Base-by-base conservation (phyloP, 2,329 filamentous ascomycete species). In the Epichloe aotearoae region DNA sequence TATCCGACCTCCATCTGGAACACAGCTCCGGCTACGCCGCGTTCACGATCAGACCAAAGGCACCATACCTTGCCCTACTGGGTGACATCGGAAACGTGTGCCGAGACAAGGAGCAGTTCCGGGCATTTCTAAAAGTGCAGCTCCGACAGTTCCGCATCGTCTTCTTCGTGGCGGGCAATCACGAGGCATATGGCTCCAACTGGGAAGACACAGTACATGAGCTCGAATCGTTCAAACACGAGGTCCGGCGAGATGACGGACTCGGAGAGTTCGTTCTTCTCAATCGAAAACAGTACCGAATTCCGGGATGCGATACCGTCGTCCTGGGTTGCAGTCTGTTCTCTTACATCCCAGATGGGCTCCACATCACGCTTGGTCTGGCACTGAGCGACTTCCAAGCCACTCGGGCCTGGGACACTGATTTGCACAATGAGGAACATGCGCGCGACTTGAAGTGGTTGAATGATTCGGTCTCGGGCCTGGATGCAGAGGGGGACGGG, bases 1-100 rank as follows among this genome's bases (percentile, higher is more conserved):
- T 80, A n/a, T 79, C 77, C 0, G 77, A 82, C 60, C 66, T 82
- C 3, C 77, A 82, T 53, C 66, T 82, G 6, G 76, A 82, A 57
- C 57, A 59, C 7, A 68, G 71, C 0, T 64, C 66, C 42, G 62
- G 65, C n/a, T 82, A 81, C 59, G 70, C 76, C 34, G 20, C 63
- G 26, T 81, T 75, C 56, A 58, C 73, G 2, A 72, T 80, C 20
- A 48, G 57, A 0, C 70, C 73, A 1, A 65, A 62, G 48, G 72
- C 76, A 1, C 72, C 73, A 0, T 69, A 73, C 51, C 66, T 82
- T 2, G 76, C 74, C 0, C 67, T 82, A 0, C 66, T 81, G 0
- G 77, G 78, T n/a, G 76, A 81, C 55, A 75, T 81, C 46, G 77
- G 77, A 45, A 69, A 70, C 51, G 46, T 67, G n/a, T 20, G 56